Evolutionary conservation across 257 asterid genomes (phyloP).

Genomic region (Solanum rostratum): DNA sequence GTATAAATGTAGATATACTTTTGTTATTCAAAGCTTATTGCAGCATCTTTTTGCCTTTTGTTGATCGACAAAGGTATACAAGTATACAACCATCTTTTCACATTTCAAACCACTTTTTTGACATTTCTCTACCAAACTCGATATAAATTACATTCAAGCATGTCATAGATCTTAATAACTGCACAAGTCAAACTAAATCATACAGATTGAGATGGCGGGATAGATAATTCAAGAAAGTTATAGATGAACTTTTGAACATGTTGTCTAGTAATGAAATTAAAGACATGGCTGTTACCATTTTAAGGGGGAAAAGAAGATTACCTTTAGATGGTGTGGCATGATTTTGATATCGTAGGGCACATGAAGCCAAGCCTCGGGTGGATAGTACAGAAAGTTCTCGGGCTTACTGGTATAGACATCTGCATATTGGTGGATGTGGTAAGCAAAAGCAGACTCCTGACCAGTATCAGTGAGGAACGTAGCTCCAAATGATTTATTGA

Average conservation of each 20-base stretch:
- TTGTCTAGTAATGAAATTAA: not conserved
- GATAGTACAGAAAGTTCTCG: conserved; percentile 78
- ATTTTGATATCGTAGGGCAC: conserved; percentile 87
- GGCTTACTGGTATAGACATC: conserved; percentile 97
- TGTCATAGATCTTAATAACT: not conserved
- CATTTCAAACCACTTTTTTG: not conserved
- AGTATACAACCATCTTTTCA: not conserved
- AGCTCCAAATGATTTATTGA: conserved; percentile 84
- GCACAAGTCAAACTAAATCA: not conserved
- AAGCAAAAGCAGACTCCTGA: conserved; percentile 90
- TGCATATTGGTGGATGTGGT: conserved; percentile 89
- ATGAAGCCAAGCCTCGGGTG: conserved; percentile 92
- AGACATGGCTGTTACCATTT: not conserved
- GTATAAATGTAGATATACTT: not conserved
- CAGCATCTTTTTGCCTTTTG: not conserved
- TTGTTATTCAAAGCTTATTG: not conserved
- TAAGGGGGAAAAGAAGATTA: conserved; percentile 12
- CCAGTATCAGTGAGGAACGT: conserved; percentile 88
- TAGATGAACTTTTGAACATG: not conserved
- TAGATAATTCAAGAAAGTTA: not conserved
- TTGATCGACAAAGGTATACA: not conserved
- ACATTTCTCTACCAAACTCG: not conserved
- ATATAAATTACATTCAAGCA: not conserved
- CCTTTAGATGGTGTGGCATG: conserved; percentile 98
- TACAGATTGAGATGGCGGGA: not conserved